Base-by-base conservation (phyloP, 2,329 filamentous ascomycete genomes). In the Stemphylium vesicarium region DNA sequence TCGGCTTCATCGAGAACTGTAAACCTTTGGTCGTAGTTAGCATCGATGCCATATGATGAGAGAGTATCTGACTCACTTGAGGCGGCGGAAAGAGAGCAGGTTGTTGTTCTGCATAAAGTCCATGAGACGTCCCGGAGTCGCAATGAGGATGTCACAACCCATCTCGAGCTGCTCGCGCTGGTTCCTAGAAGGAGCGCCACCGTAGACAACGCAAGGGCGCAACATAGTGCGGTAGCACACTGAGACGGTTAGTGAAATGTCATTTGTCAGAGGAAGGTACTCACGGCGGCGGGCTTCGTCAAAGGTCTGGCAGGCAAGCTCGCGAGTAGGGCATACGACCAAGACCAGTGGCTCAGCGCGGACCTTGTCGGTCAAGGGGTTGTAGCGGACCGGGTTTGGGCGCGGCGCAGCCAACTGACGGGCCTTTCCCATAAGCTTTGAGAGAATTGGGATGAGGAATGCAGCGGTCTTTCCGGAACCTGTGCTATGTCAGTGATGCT, bases 401-500 rank as follows among this genome's bases (percentile, higher is more conserved):
- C 93, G 89, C 39, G 86, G 83, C 4, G 91, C 93, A 1, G 88
- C 88, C 6, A 97, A 79, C 77, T 92, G 93, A 78, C 92, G 95
- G 5, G 90, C 92, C 78, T 98, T 98, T 22, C 95, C 95, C 92
- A 98, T 97, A 18, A 99, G 79, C 74, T 90, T 89, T 56, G 92
- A 96, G 46, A 98, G 70, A 56, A 96, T 90, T 0, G 95, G 95
- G 50, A 97, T 86, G 4, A 99, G 78, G 70, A 95, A 99, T 0
- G 95, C 93, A 0, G 90, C 94, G 0, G 95, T 99, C 81, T 99
- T 99, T 47, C 95, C 95, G 22, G 94, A 98, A 16, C 95, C 94
- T 97, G 16, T 8, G n/a, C 2, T 15, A 1, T 26, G 35, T 51
- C 40, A 62, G 31, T 59, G 53, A 40, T 40, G 35, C 29, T 22